These are phyloP conservation scores for Petrea volubilis DNA, from an alignment of 257 asterid species.

Conservation along the genomic window DNA sequence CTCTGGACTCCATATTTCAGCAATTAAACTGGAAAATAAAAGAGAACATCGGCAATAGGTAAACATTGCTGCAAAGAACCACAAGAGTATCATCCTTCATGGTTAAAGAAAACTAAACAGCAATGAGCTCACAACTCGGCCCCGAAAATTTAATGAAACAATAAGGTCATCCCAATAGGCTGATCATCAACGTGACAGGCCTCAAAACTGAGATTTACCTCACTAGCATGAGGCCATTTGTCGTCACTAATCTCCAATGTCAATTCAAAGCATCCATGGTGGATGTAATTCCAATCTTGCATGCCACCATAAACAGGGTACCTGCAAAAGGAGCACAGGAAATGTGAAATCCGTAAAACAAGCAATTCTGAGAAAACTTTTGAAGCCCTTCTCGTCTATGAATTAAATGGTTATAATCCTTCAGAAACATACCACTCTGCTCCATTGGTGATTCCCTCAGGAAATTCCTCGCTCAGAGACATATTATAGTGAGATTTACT, in stretches of 20 bases:
- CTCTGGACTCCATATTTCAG: not conserved
- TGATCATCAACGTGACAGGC: slow-evolving; percentile 5
- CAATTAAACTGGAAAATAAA: not conserved
- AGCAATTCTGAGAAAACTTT: slow-evolving; percentile 14
- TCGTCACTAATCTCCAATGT: slow-evolving; percentile 92
- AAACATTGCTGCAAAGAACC: not conserved
- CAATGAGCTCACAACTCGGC: slow-evolving; percentile 5
- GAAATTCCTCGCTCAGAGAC: slow-evolving; percentile 91
- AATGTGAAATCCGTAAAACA: not conserved
- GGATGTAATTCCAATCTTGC: slow-evolving; percentile 98
- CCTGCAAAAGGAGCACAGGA: slow-evolving; percentile 53
- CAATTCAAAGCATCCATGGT: slow-evolving; percentile 79
- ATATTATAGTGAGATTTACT: slow-evolving; percentile 87
- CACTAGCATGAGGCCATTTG: slow-evolving; percentile 86
- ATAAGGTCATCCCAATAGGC: not conserved
- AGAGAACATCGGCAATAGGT: not conserved
- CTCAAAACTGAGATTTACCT: slow-evolving; percentile 55
- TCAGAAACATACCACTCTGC: slow-evolving; percentile 68
- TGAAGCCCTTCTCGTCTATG: slow-evolving; percentile 2
- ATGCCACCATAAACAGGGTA: slow-evolving; percentile 97
- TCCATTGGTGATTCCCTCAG: slow-evolving; percentile 90
- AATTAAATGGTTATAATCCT: slow-evolving; percentile 20
- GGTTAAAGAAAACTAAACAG: not conserved
- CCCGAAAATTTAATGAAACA: not conserved
- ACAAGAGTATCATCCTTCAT: not conserved